Evolutionary conservation across 495 filamentous ascomycete species (phyloP).

Genomic region (Hypoxylon crocopeplum): DNA sequence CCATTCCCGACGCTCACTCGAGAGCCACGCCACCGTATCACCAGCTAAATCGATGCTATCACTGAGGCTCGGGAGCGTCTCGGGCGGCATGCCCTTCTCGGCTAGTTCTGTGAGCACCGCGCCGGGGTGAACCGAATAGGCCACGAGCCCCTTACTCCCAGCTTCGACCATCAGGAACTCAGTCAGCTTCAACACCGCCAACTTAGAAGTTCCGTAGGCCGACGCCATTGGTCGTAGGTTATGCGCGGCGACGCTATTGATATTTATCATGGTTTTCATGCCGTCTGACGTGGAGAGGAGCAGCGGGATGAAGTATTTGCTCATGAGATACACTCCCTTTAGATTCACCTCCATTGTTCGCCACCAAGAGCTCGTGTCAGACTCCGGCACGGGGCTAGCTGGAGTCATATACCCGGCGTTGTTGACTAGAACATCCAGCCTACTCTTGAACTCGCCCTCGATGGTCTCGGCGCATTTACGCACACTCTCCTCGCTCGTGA

Average conservation of each 20-base stretch:
- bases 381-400: slow-evolving; percentile 26
- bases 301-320: slow-evolving; percentile 43
- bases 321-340: slow-evolving; percentile 45
- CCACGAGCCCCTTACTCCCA: slow-evolving; percentile 40
- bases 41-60: slow-evolving; percentile 46
- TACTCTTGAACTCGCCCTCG: slow-evolving; percentile 26
- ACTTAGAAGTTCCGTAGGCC: slow-evolving; percentile 45
- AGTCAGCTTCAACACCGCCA: slow-evolving; percentile 42
- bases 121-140: slow-evolving; percentile 48
- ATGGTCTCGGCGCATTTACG: slow-evolving; percentile 26
- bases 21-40: slow-evolving; percentile 47
- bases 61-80: slow-evolving; percentile 21
- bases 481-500: slow-evolving; percentile 33
- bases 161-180: slow-evolving; percentile 46
- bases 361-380: slow-evolving; percentile 42
- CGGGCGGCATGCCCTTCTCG: slow-evolving; percentile 17
- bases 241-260: slow-evolving; percentile 42
- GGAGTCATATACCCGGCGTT: slow-evolving; percentile 43
- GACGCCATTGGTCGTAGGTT: slow-evolving; percentile 24
- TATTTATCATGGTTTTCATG: slow-evolving; percentile 26
- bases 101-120: slow-evolving; percentile 44
- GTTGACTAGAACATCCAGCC: slow-evolving; percentile 44
- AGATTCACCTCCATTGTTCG: slow-evolving; percentile 44
- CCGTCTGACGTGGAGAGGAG: slow-evolving; percentile 31
- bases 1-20: slow-evolving; percentile 40